Evolutionary conservation across 495 filamentous ascomycete genomes (phyloP).

Genomic region (Amorphotheca resinae): DNA sequence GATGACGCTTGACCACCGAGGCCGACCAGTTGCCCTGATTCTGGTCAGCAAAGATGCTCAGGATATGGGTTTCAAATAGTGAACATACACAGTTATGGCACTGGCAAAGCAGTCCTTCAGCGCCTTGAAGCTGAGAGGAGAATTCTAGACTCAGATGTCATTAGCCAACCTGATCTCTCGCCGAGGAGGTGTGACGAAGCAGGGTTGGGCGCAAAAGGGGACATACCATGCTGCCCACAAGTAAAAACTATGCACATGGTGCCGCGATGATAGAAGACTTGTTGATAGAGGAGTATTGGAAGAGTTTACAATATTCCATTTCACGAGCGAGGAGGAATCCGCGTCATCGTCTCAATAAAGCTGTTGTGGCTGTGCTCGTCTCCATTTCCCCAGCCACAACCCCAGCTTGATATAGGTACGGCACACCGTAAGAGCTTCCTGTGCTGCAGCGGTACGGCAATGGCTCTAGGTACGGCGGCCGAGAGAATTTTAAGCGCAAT

Average conservation of each 20-base stretch:
- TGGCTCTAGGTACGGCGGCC: not conserved
- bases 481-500: not conserved
- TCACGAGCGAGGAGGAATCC: too few relatives aligned
- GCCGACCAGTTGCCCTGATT: slow-evolving; percentile 35
- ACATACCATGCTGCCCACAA: slow-evolving; percentile 44
- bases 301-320: too few relatives aligned
- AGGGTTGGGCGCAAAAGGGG: not conserved
- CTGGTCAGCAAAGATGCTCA: not conserved
- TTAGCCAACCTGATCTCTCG: too few relatives aligned
- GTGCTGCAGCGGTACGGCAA: not conserved
- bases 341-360: too few relatives aligned
- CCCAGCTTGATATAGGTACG: too few relatives aligned
- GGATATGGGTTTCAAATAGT: not conserved
- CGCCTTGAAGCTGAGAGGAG: slow-evolving; percentile 39
- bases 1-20: slow-evolving; percentile 37
- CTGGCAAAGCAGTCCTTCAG: slow-evolving; percentile 39
- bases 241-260: slow-evolving; percentile 46
- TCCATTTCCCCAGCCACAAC: too few relatives aligned
- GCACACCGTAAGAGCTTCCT: too few relatives aligned
- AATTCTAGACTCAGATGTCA: slow-evolving; percentile 22
- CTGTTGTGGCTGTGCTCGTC: too few relatives aligned
- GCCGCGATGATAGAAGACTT: too few relatives aligned
- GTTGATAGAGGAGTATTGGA: too few relatives aligned
- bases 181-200: too few relatives aligned
- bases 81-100: slow-evolving; percentile 37